Percentiles rank a stretch among this genome's conserved stretches.
Evolutionary conservation across 805 yeast genomes (phyloP).

Genomic region (Ogataea populi-albae): DNA sequence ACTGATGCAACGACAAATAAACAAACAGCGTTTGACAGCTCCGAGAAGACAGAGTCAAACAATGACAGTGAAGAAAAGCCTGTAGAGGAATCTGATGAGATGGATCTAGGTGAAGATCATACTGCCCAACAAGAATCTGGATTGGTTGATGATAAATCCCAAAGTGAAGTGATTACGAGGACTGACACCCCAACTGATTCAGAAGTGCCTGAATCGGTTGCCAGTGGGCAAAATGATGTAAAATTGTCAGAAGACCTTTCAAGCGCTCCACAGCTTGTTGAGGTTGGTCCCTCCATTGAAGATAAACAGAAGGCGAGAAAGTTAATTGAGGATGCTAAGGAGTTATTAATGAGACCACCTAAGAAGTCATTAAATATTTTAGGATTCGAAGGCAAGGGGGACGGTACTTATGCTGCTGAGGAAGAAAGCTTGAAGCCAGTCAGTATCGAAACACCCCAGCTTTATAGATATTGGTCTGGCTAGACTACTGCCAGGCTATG

Average conservation of each 20-base stretch:
- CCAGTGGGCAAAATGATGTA: too few species aligned
- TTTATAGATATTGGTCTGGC: constrained; percentile 67
- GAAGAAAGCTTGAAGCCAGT: constrained; percentile 49
- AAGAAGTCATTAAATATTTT: constrained; percentile 32
- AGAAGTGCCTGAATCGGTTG: too few species aligned
- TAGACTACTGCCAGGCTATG: constrained; percentile 20
- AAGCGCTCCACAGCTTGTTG: too few species aligned
- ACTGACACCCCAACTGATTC: too few species aligned
- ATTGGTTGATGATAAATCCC: too few species aligned
- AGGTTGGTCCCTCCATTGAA: constrained; percentile 7
- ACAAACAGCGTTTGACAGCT: background rate
- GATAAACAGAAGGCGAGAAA: constrained; percentile 20
- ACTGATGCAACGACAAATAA: background rate
- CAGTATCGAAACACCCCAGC: constrained; percentile 58
- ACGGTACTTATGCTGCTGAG: constrained; percentile 24
- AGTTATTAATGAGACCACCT: constrained; percentile 29
- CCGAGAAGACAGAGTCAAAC: constrained; percentile 3
- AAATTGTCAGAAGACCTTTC: too few species aligned
- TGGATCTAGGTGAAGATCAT: too few species aligned
- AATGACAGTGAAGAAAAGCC: constrained; percentile 4
- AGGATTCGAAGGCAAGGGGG: constrained; percentile 25
- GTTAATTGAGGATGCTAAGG: constrained; percentile 29
- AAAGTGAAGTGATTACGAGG: too few species aligned
- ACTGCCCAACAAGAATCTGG: too few species aligned
- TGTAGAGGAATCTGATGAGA: constrained; percentile 18